Base-by-base conservation (phyloP, 1,139 yeast species). In the Geotrichum siamense region DNA sequence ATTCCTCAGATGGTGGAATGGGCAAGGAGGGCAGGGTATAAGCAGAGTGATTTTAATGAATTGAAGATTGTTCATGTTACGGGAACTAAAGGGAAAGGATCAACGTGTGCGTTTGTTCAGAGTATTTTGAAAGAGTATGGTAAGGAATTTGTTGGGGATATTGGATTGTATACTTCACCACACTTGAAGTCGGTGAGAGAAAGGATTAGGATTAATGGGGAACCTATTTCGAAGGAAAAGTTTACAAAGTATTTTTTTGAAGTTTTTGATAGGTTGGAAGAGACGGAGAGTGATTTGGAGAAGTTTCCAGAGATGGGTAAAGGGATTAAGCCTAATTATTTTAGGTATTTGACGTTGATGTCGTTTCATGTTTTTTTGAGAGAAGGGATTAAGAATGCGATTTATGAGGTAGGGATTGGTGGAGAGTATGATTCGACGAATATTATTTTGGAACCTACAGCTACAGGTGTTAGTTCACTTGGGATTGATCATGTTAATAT, bases 71-170 rank as follows among this genome's bases (percentile, higher is more conserved):
- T 93, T 39, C 98, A 93, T 59, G 82, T 93, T 28, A 89, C 99
- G 0, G 99, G 99, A 21, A 93, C 99, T 1, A 93, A 93, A 63
- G 99, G 99, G 10, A 93, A 93, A 65, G 99, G 99, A 1, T 87
- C 96, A 1, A 89, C 97, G 0, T 91, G 96, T 66, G 96, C 98
- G 0, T 93, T 93, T 60, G 77, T 89, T 2, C 86, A 85, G 56
- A 79, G 93, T 2, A 86, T 91, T 38, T 65, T 93, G 49, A 60
- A 66, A 13, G 87, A 85, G 57, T 86, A 84, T 57, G 54, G 53
- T 25, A 60, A 63, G 9, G 48, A 50, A n/a, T 21, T 44, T 12
- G 41, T 43, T 10, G 53, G 51, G 9, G 85, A 84, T 59, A 74
- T 89, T 42, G 99, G 98, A 0, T 71, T 91, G 26, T 93, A 84